phyloP scores from a whole-genome alignment of 306 rosid species.

The Boehmeria nivea region DNA sequence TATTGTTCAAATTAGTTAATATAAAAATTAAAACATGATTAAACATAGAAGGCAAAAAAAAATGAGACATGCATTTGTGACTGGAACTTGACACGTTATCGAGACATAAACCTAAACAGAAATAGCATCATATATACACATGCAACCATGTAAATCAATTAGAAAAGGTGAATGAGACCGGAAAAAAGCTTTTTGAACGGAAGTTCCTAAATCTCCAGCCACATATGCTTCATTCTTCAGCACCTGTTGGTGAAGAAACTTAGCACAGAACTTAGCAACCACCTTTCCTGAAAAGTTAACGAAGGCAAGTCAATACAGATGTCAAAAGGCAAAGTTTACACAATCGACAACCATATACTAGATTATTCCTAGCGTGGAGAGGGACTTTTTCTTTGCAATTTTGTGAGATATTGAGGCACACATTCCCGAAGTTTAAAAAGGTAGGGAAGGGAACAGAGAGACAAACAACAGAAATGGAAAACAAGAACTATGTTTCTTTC shows the following conservation, averaged over 20 bases:
- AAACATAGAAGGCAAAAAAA: too few relatives aligned
- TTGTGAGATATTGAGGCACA: too few relatives aligned
- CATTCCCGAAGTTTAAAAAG: too few relatives aligned
- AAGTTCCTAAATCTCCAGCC: conserved; percentile 70
- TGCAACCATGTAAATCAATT: neutral
- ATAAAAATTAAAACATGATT: too few relatives aligned
- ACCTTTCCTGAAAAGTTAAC: conserved; percentile 72
- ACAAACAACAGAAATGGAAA: too few relatives aligned
- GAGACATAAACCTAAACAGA: neutral
- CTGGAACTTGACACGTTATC: too few relatives aligned
- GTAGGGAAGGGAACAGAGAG: too few relatives aligned
- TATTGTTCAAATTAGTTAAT: too few relatives aligned
- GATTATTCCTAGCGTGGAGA: too few relatives aligned
- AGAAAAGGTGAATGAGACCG: conserved; percentile 42
- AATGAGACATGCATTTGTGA: too few relatives aligned
- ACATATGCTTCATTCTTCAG: conserved; percentile 64
- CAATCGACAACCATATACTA: too few relatives aligned
- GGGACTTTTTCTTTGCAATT: neutral
- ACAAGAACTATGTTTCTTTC: neutral
- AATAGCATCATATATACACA: neutral
- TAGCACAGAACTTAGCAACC: conserved; percentile 95
- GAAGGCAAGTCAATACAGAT: conserved; percentile 25
- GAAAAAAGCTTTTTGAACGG: conserved; percentile 75
- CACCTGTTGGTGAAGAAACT: conserved; percentile 87
- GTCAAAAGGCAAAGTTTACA: neutral